Evolutionary conservation across 805 yeast genomes (phyloP).

Genomic region (Saccharomycopsis malanga): DNA sequence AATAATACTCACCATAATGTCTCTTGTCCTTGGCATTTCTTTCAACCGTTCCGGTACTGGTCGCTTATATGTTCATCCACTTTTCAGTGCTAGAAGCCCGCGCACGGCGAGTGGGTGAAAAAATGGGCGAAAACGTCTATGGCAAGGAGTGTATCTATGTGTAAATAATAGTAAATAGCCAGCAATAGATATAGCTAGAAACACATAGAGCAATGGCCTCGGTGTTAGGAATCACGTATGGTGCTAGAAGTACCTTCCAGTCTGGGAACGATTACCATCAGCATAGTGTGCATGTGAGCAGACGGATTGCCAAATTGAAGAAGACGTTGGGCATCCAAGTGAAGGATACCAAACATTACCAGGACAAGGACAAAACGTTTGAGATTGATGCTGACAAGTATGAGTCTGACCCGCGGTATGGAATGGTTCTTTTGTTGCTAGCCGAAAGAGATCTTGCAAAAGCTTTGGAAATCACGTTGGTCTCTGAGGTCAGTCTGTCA

Average conservation of each 20-base stretch:
- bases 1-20: no score
- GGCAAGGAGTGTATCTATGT: no score
- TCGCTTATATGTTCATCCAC: no score
- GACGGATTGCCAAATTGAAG: constrained; percentile 56
- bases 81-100: no score
- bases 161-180: no score
- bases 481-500: constrained; percentile 47
- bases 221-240: constrained; percentile 28
- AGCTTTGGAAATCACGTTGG: constrained; percentile 55
- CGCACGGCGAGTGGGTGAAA: no score
- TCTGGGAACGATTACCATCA: constrained; percentile 63
- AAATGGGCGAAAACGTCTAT: no score
- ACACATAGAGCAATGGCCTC: constrained; percentile 10
- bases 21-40: no score
- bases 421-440: constrained; percentile 51
- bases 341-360: constrained; percentile 59
- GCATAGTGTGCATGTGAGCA: constrained; percentile 57
- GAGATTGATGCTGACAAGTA: constrained; percentile 44
- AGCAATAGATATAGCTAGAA: no score
- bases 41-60: no score
- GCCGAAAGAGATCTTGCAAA: constrained; percentile 73
- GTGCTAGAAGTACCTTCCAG: constrained; percentile 56
- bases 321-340: constrained; percentile 55
- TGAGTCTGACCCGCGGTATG: constrained; percentile 43
- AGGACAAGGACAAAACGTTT: constrained; percentile 39